phyloP scores from a whole-genome alignment of 2,329 filamentous ascomycete species.

The Rhynchosporium secalis region DNA sequence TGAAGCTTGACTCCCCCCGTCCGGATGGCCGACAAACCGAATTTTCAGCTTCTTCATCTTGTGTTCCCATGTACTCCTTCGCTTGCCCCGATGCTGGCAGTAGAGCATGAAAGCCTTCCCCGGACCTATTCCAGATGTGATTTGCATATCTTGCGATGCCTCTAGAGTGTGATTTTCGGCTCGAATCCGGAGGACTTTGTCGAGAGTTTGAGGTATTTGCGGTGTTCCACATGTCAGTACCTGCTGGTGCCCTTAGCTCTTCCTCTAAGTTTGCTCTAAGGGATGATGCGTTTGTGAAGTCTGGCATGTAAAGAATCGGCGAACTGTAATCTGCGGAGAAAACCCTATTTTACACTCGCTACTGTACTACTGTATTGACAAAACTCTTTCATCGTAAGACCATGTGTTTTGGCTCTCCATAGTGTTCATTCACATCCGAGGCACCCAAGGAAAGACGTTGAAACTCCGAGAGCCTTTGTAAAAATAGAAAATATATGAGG shows the following conservation, averaged over 20 bases:
- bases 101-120: too few relatives aligned
- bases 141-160: too few relatives aligned
- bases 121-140: too few relatives aligned
- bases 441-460: too few relatives aligned
- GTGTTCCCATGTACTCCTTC: neutral
- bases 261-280: neutral
- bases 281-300: conserved; percentile 6
- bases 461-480: too few relatives aligned
- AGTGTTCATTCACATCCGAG: too few relatives aligned
- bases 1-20: neutral
- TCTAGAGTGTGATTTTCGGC: too few relatives aligned
- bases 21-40: neutral
- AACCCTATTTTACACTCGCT: neutral
- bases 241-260: neutral
- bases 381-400: conserved; percentile 2
- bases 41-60: neutral
- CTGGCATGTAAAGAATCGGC: neutral
- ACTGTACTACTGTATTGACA: neutral
- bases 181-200: too few relatives aligned
- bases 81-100: neutral
- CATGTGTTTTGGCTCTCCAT: neutral
- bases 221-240: too few relatives aligned
- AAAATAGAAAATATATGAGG: too few relatives aligned
- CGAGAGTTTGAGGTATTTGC: too few relatives aligned
- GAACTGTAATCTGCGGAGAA: neutral